Base-by-base conservation (phyloP, 2,329 filamentous ascomycete species). In the Botrytis aclada region DNA sequence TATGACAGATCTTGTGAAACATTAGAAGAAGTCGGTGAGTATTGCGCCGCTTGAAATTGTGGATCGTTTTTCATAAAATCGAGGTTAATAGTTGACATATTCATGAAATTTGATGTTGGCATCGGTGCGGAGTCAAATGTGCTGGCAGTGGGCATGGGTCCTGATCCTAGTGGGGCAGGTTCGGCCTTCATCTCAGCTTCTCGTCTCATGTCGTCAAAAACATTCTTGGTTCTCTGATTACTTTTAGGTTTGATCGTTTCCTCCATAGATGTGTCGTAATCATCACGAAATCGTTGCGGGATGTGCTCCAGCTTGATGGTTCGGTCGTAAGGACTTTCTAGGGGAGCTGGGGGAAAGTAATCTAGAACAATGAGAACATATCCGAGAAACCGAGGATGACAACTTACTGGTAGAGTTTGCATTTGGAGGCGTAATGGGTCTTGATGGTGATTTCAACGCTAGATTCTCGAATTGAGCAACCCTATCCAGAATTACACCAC, bases 281-380 rank as follows among this genome's bases (percentile, higher is more conserved):
- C 85, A 39, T 90, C 88, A 4, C 85, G 81, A 78, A 91, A 91
- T 71, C 91, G 83, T 77, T 85, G 84, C 69, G 77, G 77, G 37
- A 77, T 77, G 37, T 78, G 77, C 32, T 78, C 77, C 69, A 78
- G 76, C 73, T 80, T 80, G 70, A 80, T 72, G 70, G 75, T 79
- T 67, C 83, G 82, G 74, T 86, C 82, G 75, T 86, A 85, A 61
- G 91, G 90, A 32, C 89, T 92, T 70, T 89, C 88, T 78, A 87
- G 87, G 70, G 92, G 91, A 41, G 91, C 93, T 63, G 90, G 87
- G 73, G 91, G 91, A 76, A 88, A 88, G 77, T 89, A 90, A 76
- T 84, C 90, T 90, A 76, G 83, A 61, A 79, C 22, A 51, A 63
- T 80, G 70, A 79, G 77, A 62, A 65, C 34, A 60, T n/a, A 18